These are phyloP conservation scores for Amphibolis antarctica DNA, from an alignment of 106 monocot genomes.

Conservation along the genomic window DNA sequence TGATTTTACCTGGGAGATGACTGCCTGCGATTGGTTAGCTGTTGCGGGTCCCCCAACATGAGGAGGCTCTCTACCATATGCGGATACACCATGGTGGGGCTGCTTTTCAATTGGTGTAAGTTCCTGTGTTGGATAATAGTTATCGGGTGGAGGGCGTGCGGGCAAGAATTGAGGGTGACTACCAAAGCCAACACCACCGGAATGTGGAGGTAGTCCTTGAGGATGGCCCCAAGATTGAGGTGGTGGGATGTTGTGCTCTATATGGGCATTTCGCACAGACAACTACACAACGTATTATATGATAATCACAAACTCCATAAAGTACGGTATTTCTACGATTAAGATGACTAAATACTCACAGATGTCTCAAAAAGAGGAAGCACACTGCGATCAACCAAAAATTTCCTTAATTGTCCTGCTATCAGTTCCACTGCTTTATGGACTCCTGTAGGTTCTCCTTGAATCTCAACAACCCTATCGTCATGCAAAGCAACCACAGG, in stretches of 20 bases:
- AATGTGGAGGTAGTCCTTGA: constrained; percentile 40
- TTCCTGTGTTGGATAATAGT: constrained; percentile 54
- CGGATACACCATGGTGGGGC: constrained; percentile 69
- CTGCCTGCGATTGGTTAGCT: constrained; percentile 27
- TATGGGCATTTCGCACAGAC: constrained; percentile 36
- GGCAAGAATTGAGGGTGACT: constrained; percentile 52
- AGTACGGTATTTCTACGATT: neutral
- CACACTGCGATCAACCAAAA: constrained; percentile 84
- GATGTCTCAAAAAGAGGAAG: constrained; percentile 72
- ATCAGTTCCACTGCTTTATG: constrained; percentile 68
- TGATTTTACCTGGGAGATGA: constrained; percentile 36
- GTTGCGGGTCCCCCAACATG: constrained; percentile 24
- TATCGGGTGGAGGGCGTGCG: constrained; percentile 35
- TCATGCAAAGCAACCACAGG: constrained; percentile 53
- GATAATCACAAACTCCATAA: neutral
- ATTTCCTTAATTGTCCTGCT: constrained; percentile 68
- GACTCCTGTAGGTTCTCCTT: constrained; percentile 61
- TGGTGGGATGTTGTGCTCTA: constrained; percentile 51
- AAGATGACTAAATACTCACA: constrained; percentile 41
- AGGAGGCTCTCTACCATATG: constrained; percentile 60
- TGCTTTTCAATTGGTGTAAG: constrained; percentile 48
- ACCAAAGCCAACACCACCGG: constrained; percentile 44
- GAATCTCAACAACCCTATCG: constrained; percentile 77
- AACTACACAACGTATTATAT: constrained; percentile 17
- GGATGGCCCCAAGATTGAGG: constrained; percentile 62